A percentile compares a stretch with the other conserved stretches of the same genome.
phyloP scores from a whole-genome alignment of 768 basidiomycete species.

The Russula earlei region DNA sequence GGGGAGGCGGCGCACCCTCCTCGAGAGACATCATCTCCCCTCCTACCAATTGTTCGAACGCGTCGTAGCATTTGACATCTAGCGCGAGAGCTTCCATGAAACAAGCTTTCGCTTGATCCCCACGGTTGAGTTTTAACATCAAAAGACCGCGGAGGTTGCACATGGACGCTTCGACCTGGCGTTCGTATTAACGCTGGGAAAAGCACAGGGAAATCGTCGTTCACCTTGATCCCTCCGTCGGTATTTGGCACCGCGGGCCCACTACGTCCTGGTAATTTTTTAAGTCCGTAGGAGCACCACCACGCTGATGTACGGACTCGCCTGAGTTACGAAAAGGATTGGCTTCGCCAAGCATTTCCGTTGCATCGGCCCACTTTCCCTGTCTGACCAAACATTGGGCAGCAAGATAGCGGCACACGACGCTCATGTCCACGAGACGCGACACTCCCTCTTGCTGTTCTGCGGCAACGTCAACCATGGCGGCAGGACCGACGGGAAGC shows the following conservation, averaged over 20 bases:
- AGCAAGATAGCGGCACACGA: conserved; percentile 92
- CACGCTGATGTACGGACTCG: conserved; percentile 24
- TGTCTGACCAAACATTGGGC: conserved; percentile 91
- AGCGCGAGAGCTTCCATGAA: conserved; percentile 93
- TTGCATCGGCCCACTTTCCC: conserved; percentile 86
- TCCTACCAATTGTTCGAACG: conserved; percentile 81
- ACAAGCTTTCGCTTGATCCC: conserved; percentile 84
- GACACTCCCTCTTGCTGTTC: conserved; percentile 57
- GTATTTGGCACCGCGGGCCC: conserved; percentile 68
- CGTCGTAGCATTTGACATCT: conserved; percentile 96
- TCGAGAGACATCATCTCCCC: conserved; percentile 95
- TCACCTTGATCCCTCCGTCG: conserved; percentile 92
- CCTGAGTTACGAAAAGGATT: conserved; percentile 79
- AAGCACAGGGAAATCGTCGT: neutral
- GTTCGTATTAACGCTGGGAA: neutral
- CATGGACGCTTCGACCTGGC: conserved; percentile 92
- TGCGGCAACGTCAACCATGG: conserved; percentile 60
- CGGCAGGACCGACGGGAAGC: conserved; percentile 62
- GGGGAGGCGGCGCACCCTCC: conserved; percentile 57
- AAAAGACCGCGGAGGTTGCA: conserved; percentile 88
- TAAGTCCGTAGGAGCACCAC: neutral
- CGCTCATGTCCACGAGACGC: conserved; percentile 84
- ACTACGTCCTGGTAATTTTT: conserved; percentile 38
- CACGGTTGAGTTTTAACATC: conserved; percentile 88
- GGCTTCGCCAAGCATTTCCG: conserved; percentile 86